Evolutionary conservation across 495 filamentous ascomycete species (phyloP), one percentile per base, ranked within the genome.

Genomic region (Podospora australis): DNA sequence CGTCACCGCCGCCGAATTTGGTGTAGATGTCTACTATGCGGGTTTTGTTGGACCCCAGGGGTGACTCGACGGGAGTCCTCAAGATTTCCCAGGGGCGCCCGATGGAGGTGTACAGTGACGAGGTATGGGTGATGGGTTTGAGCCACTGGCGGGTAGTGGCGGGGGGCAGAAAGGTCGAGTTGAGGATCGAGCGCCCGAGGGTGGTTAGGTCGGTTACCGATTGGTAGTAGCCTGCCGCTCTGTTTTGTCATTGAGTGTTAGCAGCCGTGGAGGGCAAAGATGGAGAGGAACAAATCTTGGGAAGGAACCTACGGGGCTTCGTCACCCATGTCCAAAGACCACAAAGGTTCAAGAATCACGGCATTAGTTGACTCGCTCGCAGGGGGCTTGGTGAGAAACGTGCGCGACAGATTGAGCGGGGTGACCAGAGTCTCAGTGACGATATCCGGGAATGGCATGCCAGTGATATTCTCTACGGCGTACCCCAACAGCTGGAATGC

Each of bases 41-140:
- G 5, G 55, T 58, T 11, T 20, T 39, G 21, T 23, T 21, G 8
- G 24, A n/a, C n/a, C 7, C n/a, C n/a, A 4, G 5, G 5, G 46
- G 9, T 11, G 44, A 20, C 0, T 49, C 30, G 14, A 44, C 22
- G 21, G 26, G 22, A 3, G 25, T 8, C 2, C 55, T 49, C 9
- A 67, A 55, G 52, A 68, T 80, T 43, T 82, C 80, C 78, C 78
- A 81, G 1, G 80, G 79, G 0, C 72, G 64, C 16, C 79, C 79
- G 35, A 81, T 60, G 6, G 69, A 67, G 17, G 61, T 43, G 5
- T 49, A 49, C 0, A 69, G 45, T n/a, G 56, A 58, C 2, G 73
- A 64, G 2, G 75, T 75, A 53, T 74, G 68, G 1, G 66, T 47
- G 20, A 55, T 8, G 3, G 78, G 77, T 44, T 78, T 76, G 28